These are phyloP conservation scores for Maudiozyma barnettii DNA, from an alignment of 805 yeast species.

Conservation along the genomic window DNA sequence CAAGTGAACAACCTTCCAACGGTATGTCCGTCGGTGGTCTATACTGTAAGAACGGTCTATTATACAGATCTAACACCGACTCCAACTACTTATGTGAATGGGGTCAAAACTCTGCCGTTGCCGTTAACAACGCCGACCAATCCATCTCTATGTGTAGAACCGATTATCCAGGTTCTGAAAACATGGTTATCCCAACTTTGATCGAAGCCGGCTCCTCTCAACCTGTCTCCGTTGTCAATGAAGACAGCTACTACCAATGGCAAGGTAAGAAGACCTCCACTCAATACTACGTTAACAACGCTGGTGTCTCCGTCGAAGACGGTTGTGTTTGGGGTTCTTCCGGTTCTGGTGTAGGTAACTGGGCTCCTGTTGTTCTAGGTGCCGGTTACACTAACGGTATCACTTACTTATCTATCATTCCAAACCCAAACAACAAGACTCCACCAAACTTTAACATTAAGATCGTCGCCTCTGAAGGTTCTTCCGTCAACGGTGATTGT, in stretches of 20 bases:
- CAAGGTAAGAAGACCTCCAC: conserved; percentile 75
- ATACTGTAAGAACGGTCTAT: conserved; percentile 71
- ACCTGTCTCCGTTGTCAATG: conserved; percentile 74
- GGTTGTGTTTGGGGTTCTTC: conserved; percentile 92
- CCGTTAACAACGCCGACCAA: conserved; percentile 40
- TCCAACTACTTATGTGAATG: conserved; percentile 74
- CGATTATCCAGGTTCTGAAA: conserved; percentile 98
- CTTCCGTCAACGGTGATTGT: conserved; percentile 66
- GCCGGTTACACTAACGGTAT: conserved; percentile 71
- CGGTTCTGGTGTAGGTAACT: conserved; percentile 85
- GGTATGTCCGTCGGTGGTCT: conserved; percentile 97
- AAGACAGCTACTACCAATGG: conserved; percentile 75
- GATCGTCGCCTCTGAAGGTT: conserved; percentile 63
- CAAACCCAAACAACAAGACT: conserved; percentile 80
- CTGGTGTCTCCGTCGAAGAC: conserved; percentile 83
- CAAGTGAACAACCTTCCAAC: conserved; percentile 72
- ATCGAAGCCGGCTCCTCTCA: conserved; percentile 58
- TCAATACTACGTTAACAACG: conserved; percentile 95
- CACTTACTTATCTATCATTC: conserved; percentile 83
- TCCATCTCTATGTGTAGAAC: conserved; percentile 94
- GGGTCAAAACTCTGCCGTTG: conserved; percentile 69
- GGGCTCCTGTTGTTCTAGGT: conserved; percentile 96
- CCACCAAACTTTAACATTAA: conserved; percentile 66
- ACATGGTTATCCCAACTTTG: conserved; percentile 91
- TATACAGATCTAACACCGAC: conserved; percentile 71